A percentile compares a stretch with the other conserved stretches of the same genome.
phyloP scores from a whole-genome alignment of 148 eudicot genomes.

The Vaccinium myrtillus region DNA sequence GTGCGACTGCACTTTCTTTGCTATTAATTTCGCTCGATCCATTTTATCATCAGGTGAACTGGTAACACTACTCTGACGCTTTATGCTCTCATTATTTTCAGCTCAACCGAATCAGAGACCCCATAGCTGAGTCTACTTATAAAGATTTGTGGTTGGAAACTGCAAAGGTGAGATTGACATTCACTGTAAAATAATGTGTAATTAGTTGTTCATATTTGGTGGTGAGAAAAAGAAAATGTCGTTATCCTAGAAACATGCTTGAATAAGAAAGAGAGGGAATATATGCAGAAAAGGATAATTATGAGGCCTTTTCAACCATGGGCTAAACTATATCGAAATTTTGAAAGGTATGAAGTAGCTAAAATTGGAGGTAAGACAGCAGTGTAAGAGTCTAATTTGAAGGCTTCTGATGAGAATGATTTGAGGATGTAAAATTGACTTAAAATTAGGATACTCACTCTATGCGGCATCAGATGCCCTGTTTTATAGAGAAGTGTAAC shows the following conservation, averaged over 20 bases:
- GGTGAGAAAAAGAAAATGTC: not conserved
- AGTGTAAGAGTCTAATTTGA: not conserved
- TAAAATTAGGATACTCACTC: not conserved
- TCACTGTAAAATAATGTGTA: not conserved
- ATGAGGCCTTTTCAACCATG: not conserved
- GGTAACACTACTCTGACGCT: not conserved
- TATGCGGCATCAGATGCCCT: not conserved
- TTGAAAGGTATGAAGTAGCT: not conserved
- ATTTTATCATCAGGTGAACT: not conserved
- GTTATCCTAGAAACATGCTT: not conserved
- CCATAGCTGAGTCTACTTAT: constrained; percentile 67
- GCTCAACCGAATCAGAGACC: constrained; percentile 70
- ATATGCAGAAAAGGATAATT: not conserved
- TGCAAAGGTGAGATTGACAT: constrained; percentile 54
- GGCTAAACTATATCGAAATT: not conserved
- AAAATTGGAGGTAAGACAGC: not conserved
- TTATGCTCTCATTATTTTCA: constrained; percentile 28
- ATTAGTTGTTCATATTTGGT: not conserved
- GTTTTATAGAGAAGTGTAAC: not conserved
- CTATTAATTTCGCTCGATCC: not conserved
- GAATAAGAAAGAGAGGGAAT: not conserved
- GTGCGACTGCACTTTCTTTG: not conserved
- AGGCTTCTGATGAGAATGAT: not conserved
- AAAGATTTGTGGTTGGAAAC: constrained; percentile 69
- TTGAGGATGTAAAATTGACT: not conserved